Evolutionary conservation across 2,329 filamentous ascomycete genomes (phyloP), one percentile per base, ranked within the genome.

Genomic region (Colletotrichum tanaceti): DNA sequence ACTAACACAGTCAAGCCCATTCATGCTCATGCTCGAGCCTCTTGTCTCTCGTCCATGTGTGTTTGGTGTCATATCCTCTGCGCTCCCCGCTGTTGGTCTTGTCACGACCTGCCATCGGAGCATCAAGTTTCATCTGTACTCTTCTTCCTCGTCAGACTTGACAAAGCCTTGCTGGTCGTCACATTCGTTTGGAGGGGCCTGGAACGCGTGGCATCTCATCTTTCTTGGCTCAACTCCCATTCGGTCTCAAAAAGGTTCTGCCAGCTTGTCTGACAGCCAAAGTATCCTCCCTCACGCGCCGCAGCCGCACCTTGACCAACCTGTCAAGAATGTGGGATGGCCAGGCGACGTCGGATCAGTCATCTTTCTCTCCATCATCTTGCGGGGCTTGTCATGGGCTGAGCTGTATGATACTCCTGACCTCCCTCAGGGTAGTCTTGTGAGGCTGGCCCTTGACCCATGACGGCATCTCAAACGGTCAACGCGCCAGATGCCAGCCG

Each of bases 51-150:
- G 24, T 49, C 28, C 28, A 28, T 28, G 5, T 28, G 28, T 28
- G 28, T 28, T 28, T n/a, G n/a, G 28, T n/a, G 35, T 11, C 22
- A 24, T 52, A 28, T 28, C 6, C 38, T 32, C 14, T 35, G 43
- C 35, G 50, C 43, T 55, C 20, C 59, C 64, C 59, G 52, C 43
- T 46, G 58, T 50, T 60, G 41, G 63, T n/a, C 41, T 18, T 67
- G 67, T 70, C 67, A 67, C 35, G 22, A 47, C 44, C 55, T 64
- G 60, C 65, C 60, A 59, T 54, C 61, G 35, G 58, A 43, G 49
- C 65, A 61, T 65, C 61, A 65, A 60, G 61, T 68, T 68, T 68
- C 65, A 54, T 67, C 64, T 58, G 64, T 53, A 63, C 58, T 58
- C 59, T 49, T 57, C 38, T 63, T 58, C 59, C 43, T 49, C 38